Evolutionary conservation across 176 grass and related monocot genomes (phyloP), one percentile per base, ranked within the genome.

Genomic region (sorghum (Sorghum bicolor)): DNA sequence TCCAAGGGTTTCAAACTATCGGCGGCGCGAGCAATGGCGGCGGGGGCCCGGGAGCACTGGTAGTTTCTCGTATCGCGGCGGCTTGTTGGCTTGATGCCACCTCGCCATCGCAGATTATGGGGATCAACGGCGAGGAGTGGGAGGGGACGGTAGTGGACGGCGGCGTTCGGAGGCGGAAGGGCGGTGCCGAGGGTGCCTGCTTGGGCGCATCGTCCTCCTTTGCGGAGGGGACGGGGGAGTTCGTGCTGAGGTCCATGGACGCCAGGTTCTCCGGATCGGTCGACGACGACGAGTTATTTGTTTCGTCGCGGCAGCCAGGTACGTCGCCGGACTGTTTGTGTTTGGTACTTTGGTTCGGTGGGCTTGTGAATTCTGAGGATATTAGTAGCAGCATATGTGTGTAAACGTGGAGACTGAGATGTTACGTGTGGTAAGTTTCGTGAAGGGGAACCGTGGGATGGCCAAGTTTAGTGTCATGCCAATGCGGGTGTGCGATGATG

Each of bases 191-290:
- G 55, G 64, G 60, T 40, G 53, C 40, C 40, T 70, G 25, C 33
- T 8, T 55, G 38, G 78, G 31, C 26, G 13, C 44, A 57, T 87
- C 87, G 4, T 87, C 91, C 32, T 92, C 81, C 22, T 88, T 89
- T 16, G 63, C 85, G 5, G 82, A 86, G 64, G 86, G 79, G 43
- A 83, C 85, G 64, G 84, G 79, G 80, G 88, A 91, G 70, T 91
- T 82, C 79, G 86, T 93, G 44, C 83, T 93, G 60, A 89, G 68
- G 22, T 89, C 88, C 47, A 90, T 93, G 86, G 90, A 93, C 78
- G 71, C 80, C 57, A 80, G 79, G 75, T 93, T 91, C 48, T 89
- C 88, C 17, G 91, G 91, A 87, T 91, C 88, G 77, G 72, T 36
- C 12, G 48, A 85, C 47, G 70, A 38, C 5, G 92, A 84, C 12